A percentile compares a stretch with the other conserved stretches of the same genome.
These are phyloP conservation scores for Lumnitzera littorea DNA, from an alignment of 345 rosid genomes.

Conservation along the genomic window DNA sequence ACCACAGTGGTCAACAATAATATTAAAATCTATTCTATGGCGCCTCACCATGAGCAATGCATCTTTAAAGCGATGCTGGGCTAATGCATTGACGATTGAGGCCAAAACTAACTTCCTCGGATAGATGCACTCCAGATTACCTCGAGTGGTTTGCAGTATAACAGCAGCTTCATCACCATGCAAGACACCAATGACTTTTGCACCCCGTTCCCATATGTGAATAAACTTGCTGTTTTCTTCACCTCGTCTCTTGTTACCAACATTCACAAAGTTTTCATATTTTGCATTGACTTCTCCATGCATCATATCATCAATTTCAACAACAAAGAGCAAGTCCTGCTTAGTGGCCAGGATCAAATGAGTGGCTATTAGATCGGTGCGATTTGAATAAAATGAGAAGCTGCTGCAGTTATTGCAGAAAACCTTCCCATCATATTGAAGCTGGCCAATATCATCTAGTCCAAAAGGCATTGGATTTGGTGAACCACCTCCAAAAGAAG, in stretches of 20 bases:
- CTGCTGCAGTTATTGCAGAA: slow-evolving; percentile 82
- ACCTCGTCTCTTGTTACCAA: slow-evolving; percentile 42
- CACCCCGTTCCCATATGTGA: slow-evolving; percentile 91
- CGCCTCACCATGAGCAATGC: slow-evolving; percentile 90
- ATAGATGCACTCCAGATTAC: slow-evolving; percentile 80
- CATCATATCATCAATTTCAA: slow-evolving; percentile 60
- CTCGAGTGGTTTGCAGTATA: slow-evolving; percentile 72
- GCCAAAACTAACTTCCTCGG: slow-evolving; percentile 89
- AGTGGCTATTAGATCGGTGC: slow-evolving; percentile 54
- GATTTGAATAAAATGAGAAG: slow-evolving; percentile 77
- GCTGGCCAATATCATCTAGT: slow-evolving; percentile 76
- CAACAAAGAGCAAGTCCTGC: slow-evolving; percentile 78
- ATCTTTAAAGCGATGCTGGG: slow-evolving; percentile 60
- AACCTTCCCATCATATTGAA: slow-evolving; percentile 51
- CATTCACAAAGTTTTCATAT: slow-evolving; percentile 40
- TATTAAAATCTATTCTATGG: slow-evolving; percentile 88
- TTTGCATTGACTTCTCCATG: slow-evolving; percentile 47
- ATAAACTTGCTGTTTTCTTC: slow-evolving; percentile 52
- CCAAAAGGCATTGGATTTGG: slow-evolving; percentile 62
- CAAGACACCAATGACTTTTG: slow-evolving; percentile 73
- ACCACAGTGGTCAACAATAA: slow-evolving; percentile 74
- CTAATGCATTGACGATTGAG: slow-evolving; percentile 68
- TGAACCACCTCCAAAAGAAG: slow-evolving; percentile 27
- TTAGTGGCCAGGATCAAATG: slow-evolving; percentile 81
- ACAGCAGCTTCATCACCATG: slow-evolving; percentile 93